Evolutionary conservation across 1,139 yeast genomes (phyloP).

Genomic region (Taphrina flavorubra): DNA sequence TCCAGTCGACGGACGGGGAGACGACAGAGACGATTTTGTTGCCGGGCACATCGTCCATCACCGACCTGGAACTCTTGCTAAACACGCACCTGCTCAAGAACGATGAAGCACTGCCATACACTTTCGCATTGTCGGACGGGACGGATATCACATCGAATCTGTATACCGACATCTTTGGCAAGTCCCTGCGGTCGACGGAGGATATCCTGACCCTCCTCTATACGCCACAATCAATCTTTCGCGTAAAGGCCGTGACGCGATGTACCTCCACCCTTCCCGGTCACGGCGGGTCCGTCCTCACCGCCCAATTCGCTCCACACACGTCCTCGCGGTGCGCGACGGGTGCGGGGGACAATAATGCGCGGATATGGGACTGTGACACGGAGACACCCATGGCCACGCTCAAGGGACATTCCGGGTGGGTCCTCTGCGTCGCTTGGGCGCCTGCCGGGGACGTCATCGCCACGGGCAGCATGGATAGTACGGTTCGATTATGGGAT

Average conservation of each 20-base stretch:
- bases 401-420: slow-evolving; percentile 81
- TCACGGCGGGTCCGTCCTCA: slow-evolving; percentile 89
- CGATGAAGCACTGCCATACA: slow-evolving; percentile 92
- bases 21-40: slow-evolving; percentile 83
- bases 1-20: slow-evolving; percentile 77
- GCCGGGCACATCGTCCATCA: slow-evolving; percentile 85
- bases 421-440: slow-evolving; percentile 95
- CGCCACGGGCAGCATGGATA: slow-evolving; percentile 97
- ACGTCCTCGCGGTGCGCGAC: slow-evolving; percentile 80
- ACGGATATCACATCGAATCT: slow-evolving; percentile 76
- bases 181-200: slow-evolving; percentile 87
- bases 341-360: slow-evolving; percentile 98
- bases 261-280: slow-evolving; percentile 93
- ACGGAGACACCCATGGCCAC: slow-evolving; percentile 89
- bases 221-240: slow-evolving; percentile 94
- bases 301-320: slow-evolving; percentile 92
- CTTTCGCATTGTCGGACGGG: slow-evolving; percentile 64
- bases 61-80: slow-evolving; percentile 83
- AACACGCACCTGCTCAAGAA: slow-evolving; percentile 62
- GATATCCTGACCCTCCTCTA: slow-evolving; percentile 88
- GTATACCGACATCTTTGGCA: slow-evolving; percentile 79
- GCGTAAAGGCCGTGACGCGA: slow-evolving; percentile 88
- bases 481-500: slow-evolving; percentile 81
- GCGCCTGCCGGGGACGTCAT: slow-evolving; percentile 89
- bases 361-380: slow-evolving; percentile 95